Percentiles rank a stretch among this genome's conserved stretches.
Evolutionary conservation across 352 stramenopile species (phyloP).

Genomic region (Peronospora belbahrii): DNA sequence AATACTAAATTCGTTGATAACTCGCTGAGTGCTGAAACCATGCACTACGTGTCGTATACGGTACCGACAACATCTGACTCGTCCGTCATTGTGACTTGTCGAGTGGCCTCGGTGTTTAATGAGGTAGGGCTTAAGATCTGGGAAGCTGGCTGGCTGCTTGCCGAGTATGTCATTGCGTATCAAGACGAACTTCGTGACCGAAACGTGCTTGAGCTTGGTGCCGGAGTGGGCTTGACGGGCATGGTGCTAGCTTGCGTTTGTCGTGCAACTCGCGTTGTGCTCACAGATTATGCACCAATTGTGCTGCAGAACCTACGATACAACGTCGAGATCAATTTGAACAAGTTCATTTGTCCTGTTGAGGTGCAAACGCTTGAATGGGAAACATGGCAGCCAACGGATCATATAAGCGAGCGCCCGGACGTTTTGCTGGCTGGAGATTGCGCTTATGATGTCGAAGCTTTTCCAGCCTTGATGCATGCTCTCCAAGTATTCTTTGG

Average conservation of each 20-base stretch:
- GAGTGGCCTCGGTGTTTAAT: constrained; percentile 73
- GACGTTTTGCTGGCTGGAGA: constrained; percentile 68
- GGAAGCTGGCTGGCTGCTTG: constrained; percentile 70
- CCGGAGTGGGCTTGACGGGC: constrained; percentile 64
- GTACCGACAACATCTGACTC: constrained; percentile 19
- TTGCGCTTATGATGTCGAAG: constrained; percentile 64
- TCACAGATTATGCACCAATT: constrained; percentile 73
- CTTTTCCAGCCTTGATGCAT: constrained; percentile 50
- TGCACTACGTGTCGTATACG: constrained; percentile 70
- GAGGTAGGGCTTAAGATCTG: constrained; percentile 80
- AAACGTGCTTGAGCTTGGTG: constrained; percentile 63
- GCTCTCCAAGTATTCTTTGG: constrained; percentile 54
- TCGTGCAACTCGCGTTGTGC: constrained; percentile 30
- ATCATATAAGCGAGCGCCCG: constrained; percentile 19
- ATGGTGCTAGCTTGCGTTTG: constrained; percentile 46
- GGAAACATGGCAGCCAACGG: constrained; percentile 48
- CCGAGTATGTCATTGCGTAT: constrained; percentile 62
- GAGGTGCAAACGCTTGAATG: constrained; percentile 59
- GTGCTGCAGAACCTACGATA: constrained; percentile 82
- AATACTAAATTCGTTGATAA: constrained; percentile 25
- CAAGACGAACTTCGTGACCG: constrained; percentile 36
- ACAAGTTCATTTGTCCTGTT: constrained; percentile 39
- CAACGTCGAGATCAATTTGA: constrained; percentile 68
- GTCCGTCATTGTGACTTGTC: constrained; percentile 47
- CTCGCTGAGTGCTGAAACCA: constrained; percentile 37